phyloP scores from a whole-genome alignment of 1,284 basidiomycete species.

The Quambalaria eucalypti region DNA sequence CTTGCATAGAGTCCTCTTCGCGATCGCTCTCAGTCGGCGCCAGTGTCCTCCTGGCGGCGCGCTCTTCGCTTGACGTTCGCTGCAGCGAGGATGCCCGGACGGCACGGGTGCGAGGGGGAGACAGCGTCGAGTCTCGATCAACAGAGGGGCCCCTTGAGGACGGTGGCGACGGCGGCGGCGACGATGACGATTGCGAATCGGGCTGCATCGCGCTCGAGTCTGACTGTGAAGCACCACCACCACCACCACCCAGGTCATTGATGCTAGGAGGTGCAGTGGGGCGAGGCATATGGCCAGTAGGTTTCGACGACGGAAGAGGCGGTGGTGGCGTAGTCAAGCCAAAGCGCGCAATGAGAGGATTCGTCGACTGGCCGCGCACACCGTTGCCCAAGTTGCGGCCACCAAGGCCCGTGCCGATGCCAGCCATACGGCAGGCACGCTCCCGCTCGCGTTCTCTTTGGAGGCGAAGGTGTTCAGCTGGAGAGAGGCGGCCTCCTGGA shows the following conservation, averaged over 20 bases:
- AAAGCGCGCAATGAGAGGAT: slow-evolving; percentile 16
- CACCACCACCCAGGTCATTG: neutral
- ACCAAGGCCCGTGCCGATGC: slow-evolving; percentile 9
- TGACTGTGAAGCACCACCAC: no score
- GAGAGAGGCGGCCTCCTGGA: neutral
- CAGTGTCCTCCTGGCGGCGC: neutral
- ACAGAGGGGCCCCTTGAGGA: no score
- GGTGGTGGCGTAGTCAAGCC: slow-evolving; percentile 23
- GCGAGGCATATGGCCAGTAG: neutral
- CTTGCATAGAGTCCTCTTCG: neutral
- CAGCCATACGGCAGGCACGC: slow-evolving; percentile 7
- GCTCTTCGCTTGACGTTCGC: neutral
- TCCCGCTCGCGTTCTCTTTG: slow-evolving; percentile 12
- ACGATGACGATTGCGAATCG: no score
- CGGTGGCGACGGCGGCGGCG: no score
- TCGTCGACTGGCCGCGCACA: neutral
- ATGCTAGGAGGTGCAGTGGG: neutral
- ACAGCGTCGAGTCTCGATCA: no score
- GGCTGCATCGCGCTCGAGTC: neutral
- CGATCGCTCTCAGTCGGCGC: neutral
- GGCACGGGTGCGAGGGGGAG: no score
- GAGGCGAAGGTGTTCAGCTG: slow-evolving; percentile 8
- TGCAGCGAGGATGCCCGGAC: neutral
- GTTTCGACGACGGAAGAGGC: no score
- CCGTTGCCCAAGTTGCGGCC: slow-evolving; percentile 6